Evolutionary conservation across 129 eudicot genomes (phyloP).

Genomic region (Flaveria linearis): DNA sequence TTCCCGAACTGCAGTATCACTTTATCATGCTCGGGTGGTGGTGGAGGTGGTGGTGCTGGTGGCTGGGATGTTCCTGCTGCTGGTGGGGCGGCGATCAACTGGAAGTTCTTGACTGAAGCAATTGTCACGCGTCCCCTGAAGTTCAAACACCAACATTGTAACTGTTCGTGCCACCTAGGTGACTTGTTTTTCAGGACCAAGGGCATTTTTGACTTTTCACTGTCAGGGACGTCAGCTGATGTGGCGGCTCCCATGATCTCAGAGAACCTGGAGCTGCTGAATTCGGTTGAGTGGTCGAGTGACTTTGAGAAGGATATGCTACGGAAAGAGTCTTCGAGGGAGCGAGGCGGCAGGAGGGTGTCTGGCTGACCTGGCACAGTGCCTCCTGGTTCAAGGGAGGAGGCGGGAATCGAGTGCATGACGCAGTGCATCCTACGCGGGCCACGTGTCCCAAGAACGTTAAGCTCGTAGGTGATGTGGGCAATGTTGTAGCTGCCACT

Average conservation of each 20-base stretch:
- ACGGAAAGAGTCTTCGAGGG: conserved; percentile 78
- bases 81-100: conserved; percentile 64
- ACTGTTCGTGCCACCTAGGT: conserved; percentile 88
- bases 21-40: conserved; percentile 66
- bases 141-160: conserved; percentile 90
- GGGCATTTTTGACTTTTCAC: conserved; percentile 54
- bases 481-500: conserved; percentile 81
- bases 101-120: conserved; percentile 89
- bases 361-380: conserved; percentile 82
- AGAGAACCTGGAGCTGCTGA: conserved; percentile 74
- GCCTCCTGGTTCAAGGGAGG: conserved; percentile 73
- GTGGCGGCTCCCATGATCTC: conserved; percentile 49
- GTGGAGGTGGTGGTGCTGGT: conserved; percentile 31
- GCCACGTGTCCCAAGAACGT: conserved; percentile 88
- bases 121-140: conserved; percentile 82
- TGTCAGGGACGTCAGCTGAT: conserved; percentile 44
- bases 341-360: conserved; percentile 66
- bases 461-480: conserved; percentile 80
- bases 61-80: conserved; percentile 42
- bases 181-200: conserved; percentile 82
- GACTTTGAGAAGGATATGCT: conserved; percentile 85
- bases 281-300: conserved; percentile 70
- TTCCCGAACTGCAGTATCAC: conserved; percentile 70
- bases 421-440: conserved; percentile 85
- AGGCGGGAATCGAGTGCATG: conserved; percentile 79